Evolutionary conservation across 495 filamentous ascomycete species (phyloP).

Genomic region (Monascus purpureus): DNA sequence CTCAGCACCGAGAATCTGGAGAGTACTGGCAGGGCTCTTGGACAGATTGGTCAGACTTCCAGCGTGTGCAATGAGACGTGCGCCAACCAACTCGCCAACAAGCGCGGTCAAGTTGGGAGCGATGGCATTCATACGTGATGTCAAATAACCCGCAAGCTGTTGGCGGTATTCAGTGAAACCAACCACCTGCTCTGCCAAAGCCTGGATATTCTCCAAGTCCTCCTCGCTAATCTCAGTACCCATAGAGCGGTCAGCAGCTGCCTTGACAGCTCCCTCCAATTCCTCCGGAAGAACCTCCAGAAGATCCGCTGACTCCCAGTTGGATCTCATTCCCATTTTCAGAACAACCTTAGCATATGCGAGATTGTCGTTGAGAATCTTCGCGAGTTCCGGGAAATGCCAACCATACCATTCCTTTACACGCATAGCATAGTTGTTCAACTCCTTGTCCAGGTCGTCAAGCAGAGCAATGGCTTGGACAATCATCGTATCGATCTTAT

Average conservation of each 20-base stretch:
- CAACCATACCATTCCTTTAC: slow-evolving; percentile 99
- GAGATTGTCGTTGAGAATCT: slow-evolving; percentile 95
- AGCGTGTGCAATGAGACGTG: slow-evolving; percentile 87
- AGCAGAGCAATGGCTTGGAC: slow-evolving; percentile 89
- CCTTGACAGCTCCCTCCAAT: slow-evolving; percentile 82
- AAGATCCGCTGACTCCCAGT: slow-evolving; percentile 62
- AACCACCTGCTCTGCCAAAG: slow-evolving; percentile 86
- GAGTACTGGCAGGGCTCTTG: slow-evolving; percentile 89
- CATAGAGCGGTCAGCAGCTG: slow-evolving; percentile 93
- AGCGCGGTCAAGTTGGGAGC: slow-evolving; percentile 91
- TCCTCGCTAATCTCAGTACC: slow-evolving; percentile 87
- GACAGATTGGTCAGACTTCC: slow-evolving; percentile 91
- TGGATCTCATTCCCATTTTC: slow-evolving; percentile 73
- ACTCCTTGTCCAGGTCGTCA: slow-evolving; percentile 95
- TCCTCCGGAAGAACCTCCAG: slow-evolving; percentile 91
- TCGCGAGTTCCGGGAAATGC: slow-evolving; percentile 97
- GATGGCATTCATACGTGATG: slow-evolving; percentile 90
- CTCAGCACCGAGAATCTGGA: slow-evolving; percentile 96
- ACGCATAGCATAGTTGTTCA: slow-evolving; percentile 97
- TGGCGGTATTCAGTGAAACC: slow-evolving; percentile 77
- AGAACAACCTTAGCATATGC: slow-evolving; percentile 82
- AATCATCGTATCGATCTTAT: slow-evolving; percentile 99
- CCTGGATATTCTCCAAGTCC: slow-evolving; percentile 80
- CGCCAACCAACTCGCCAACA: slow-evolving; percentile 88
- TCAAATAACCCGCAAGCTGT: slow-evolving; percentile 77